phyloP scores from a whole-genome alignment of 768 basidiomycete genomes.

The Phaffia australis region DNA sequence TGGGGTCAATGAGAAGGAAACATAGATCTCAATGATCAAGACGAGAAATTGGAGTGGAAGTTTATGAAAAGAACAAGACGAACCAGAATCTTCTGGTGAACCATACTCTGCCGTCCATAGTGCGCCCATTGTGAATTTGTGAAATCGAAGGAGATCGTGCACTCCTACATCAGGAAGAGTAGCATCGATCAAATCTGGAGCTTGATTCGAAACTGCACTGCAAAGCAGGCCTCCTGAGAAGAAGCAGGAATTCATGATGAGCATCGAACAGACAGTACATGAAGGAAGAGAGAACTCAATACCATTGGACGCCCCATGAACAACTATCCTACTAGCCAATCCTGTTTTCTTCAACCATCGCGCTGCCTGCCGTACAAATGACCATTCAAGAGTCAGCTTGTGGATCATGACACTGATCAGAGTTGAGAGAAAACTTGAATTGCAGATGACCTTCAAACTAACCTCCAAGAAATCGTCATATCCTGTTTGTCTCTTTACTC shows the following conservation, averaged over 20 bases:
- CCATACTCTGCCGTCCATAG: constrained; percentile 26
- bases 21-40: too few species aligned
- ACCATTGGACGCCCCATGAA: constrained; percentile 21
- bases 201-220: constrained; percentile 21
- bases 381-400: too few species aligned
- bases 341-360: constrained; percentile 14
- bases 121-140: constrained; percentile 23
- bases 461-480: constrained; percentile 20
- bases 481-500: neutral
- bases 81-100: constrained; percentile 1
- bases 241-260: neutral
- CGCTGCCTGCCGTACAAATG: neutral
- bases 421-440: too few species aligned
- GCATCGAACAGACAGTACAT: neutral
- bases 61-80: too few species aligned
- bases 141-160: constrained; percentile 21
- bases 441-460: too few species aligned
- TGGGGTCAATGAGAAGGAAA: too few species aligned
- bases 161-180: constrained; percentile 25
- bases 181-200: constrained; percentile 16
- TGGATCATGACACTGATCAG: too few species aligned
- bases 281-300: neutral
- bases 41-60: too few species aligned
- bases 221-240: constrained; percentile 17
- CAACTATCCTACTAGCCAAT: constrained; percentile 4